Conservation (phyloP, 2,329 filamentous ascomycete species). For the Nothopassalora personata region DNA sequence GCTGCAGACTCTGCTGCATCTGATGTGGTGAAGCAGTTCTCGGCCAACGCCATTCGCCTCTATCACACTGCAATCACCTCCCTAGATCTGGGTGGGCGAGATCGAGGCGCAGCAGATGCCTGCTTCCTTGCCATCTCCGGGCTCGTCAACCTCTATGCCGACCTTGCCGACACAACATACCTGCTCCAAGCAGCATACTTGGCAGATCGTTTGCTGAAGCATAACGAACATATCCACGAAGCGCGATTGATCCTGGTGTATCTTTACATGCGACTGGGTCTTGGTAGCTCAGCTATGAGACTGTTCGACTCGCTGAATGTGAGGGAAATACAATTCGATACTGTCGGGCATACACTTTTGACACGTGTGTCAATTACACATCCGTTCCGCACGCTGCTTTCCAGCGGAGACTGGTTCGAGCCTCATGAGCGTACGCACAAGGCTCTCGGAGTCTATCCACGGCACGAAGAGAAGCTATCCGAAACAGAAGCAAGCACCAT, state of each 20-base stretch:
- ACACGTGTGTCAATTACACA: slow-evolving; percentile 31
- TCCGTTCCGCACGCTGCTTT: slow-evolving; percentile 23
- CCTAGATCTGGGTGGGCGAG: slow-evolving; percentile 13
- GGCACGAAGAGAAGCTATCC: slow-evolving; percentile 31
- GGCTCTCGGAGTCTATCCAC: slow-evolving; percentile 28
- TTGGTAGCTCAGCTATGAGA: slow-evolving; percentile 29
- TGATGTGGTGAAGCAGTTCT: slow-evolving; percentile 21
- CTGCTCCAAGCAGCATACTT: slow-evolving; percentile 31
- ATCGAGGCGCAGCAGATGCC: slow-evolving; percentile 23
- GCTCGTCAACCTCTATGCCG: slow-evolving; percentile 25
- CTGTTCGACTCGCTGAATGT: slow-evolving; percentile 30
- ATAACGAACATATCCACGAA: slow-evolving; percentile 29
- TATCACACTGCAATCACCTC: slow-evolving; percentile 20
- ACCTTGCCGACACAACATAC: slow-evolving; percentile 13
- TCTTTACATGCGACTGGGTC: slow-evolving; percentile 31
- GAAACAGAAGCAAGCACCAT: slow-evolving; percentile 30
- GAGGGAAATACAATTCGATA: slow-evolving; percentile 36
- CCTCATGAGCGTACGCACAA: slow-evolving; percentile 26
- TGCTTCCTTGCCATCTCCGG: slow-evolving; percentile 33
- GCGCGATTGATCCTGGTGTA: slow-evolving; percentile 33
- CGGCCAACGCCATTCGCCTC: slow-evolving; percentile 23
- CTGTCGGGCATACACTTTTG: slow-evolving; percentile 32
- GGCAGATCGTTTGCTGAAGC: slow-evolving; percentile 25
- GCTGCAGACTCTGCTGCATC: slow-evolving; percentile 7
- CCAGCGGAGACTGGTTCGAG: slow-evolving; percentile 21